These are phyloP conservation scores for Henckelia pumila DNA, from an alignment of 257 asterid species.

Conservation along the genomic window DNA sequence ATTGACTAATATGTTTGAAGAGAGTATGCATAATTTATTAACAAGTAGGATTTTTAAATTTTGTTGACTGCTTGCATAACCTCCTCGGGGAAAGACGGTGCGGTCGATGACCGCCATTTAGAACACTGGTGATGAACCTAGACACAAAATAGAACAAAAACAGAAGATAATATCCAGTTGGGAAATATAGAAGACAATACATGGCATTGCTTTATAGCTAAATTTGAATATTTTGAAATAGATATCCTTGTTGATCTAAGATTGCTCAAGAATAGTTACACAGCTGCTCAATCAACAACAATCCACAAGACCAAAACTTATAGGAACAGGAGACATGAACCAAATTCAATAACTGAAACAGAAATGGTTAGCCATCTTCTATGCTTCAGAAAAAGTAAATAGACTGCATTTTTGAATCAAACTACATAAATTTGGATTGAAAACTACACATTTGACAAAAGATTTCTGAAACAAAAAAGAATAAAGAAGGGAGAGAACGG, in stretches of 20 bases:
- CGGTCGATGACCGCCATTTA: too few relatives aligned
- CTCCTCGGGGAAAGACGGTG: too few relatives aligned
- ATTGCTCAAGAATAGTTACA: too few relatives aligned
- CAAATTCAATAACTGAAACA: not conserved
- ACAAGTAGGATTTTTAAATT: too few relatives aligned
- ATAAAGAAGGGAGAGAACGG: not conserved
- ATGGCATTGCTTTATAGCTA: not conserved
- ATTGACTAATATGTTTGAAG: too few relatives aligned
- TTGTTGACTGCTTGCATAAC: too few relatives aligned
- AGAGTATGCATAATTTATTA: too few relatives aligned
- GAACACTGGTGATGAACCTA: too few relatives aligned
- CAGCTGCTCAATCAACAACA: too few relatives aligned
- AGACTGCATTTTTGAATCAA: not conserved
- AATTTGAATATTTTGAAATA: not conserved
- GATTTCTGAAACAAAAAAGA: not conserved
- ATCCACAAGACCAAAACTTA: not conserved
- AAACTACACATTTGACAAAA: not conserved
- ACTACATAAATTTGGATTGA: not conserved
- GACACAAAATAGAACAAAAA: conserved; percentile 22
- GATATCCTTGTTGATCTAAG: too few relatives aligned
- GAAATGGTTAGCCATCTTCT: not conserved
- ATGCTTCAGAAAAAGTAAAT: not conserved
- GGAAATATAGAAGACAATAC: not conserved
- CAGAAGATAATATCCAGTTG: not conserved
- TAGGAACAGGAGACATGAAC: not conserved